Conservation (phyloP, 2,329 filamentous ascomycete genomes). For the Fusarium floridanum region DNA sequence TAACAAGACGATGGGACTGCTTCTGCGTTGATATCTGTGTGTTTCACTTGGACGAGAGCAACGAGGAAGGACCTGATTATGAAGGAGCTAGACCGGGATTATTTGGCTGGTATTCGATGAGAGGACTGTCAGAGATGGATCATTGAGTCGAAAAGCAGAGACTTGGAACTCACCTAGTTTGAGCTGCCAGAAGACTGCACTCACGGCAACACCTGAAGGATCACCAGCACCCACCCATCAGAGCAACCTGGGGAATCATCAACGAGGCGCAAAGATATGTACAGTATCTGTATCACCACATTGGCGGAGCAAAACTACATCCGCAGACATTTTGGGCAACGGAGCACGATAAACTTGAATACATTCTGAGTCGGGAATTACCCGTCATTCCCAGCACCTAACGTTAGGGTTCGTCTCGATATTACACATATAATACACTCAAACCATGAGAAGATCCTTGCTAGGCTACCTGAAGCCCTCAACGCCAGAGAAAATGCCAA, state of each 20-base stretch:
- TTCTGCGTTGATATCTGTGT: constrained; percentile 58
- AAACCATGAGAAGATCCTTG: constrained; percentile 18
- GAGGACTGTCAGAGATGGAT: neutral
- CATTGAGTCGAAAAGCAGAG: neutral
- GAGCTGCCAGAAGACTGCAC: neutral
- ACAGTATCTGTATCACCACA: constrained; percentile 25
- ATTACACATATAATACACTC: constrained; percentile 38
- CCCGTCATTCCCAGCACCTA: neutral
- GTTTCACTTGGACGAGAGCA: neutral
- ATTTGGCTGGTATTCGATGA: neutral
- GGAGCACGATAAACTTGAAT: constrained; percentile 15
- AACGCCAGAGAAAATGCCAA: constrained; percentile 39
- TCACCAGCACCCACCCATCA: neutral
- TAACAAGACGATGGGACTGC: constrained; percentile 79
- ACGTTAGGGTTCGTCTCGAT: constrained; percentile 7
- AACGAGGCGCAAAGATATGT: constrained; percentile 2
- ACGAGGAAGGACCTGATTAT: neutral
- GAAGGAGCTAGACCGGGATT: neutral
- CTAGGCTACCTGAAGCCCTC: constrained; percentile 27
- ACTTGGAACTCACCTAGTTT: neutral
- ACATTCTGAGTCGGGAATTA: constrained; percentile 31
- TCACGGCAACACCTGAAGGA: neutral
- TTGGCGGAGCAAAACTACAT: neutral
- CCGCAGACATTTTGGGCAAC: neutral
- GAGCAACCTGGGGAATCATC: neutral